Percentiles rank a stretch among this genome's conserved stretches.
Conservation (phyloP, 306 rosid genomes). For the Medicago ruthenica region DNA sequence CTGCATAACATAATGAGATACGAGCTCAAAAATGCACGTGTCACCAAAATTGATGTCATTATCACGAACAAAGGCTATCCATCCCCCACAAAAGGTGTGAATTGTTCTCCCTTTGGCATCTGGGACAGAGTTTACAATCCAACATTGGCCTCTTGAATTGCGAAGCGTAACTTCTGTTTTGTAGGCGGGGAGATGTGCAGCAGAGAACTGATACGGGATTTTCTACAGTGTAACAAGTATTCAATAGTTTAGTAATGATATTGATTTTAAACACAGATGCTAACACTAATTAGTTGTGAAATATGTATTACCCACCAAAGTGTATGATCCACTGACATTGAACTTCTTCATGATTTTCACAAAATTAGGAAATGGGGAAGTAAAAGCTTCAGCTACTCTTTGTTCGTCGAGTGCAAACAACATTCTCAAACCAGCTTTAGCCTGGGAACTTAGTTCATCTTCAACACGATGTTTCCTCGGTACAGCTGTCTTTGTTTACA, state of each 20-base stretch:
- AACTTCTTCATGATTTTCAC: conserved; percentile 94
- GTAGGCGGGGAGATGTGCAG: conserved; percentile 75
- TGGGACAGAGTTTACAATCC: conserved; percentile 91
- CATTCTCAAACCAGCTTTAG: conserved; percentile 74
- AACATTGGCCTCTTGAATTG: conserved; percentile 70
- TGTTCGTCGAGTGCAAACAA: conserved; percentile 81
- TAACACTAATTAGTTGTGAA: conserved; percentile 26
- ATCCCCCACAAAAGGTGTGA: conserved; percentile 94
- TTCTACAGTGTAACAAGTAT: conserved; percentile 63
- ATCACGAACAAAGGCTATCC: conserved; percentile 95
- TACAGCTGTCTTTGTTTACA: conserved; percentile 58
- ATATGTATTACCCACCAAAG: conserved; percentile 65
- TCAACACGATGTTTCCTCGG: conserved; percentile 62
- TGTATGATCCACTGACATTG: conserved; percentile 89
- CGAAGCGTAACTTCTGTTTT: conserved; percentile 83
- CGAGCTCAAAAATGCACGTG: conserved; percentile 83
- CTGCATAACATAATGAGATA: conserved; percentile 66
- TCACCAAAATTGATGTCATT: conserved; percentile 80
- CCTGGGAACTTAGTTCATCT: conserved; percentile 68
- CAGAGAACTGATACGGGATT: conserved; percentile 85
- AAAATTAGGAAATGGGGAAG: conserved; percentile 81
- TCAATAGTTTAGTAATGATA: conserved; percentile 24
- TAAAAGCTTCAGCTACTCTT: conserved; percentile 73
- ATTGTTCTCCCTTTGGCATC: conserved; percentile 84
- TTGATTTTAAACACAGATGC: conserved; percentile 16